Evolutionary conservation across 306 rosid species (phyloP), one percentile per base, ranked within the genome.

Genomic region (Begonia peltatifolia): DNA sequence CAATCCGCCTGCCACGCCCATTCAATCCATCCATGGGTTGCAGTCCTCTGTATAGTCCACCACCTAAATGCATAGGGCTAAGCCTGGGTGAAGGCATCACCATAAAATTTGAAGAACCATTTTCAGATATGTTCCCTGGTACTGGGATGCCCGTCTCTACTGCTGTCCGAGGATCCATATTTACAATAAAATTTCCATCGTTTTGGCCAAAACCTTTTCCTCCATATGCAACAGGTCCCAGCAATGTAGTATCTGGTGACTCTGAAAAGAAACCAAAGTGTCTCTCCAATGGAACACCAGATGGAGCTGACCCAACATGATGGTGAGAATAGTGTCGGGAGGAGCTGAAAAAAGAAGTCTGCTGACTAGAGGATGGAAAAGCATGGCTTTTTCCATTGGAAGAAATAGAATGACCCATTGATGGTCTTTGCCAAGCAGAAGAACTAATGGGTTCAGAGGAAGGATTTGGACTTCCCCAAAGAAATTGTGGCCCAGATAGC

Each of bases 381-480:
- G 82, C 94, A 51, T 81, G 93, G 59, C 84, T 80, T 46, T 84
- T 88, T 49, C 81, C 73, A 53, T 74, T 64, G 16, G 96, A 73
- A 13, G 92, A 60, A 68, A 79, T 75, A 22, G 80, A 81, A 50
- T 59, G 78, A 17, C 93, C 86, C 47, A 42, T 55, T 23, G 97
- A 81, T 46, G 85, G 66, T 35, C 81, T 62, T 22, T 84, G 69
- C 93, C 96, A 84, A 3, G 83, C 78, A 68, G 93, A 73, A 58
- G 89, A 77, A 60, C 63, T 81, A 43, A 79, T 58, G 50, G 30
- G 80, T 55, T 79, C 88, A 0, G 86, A 46, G 55, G 75, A 84
- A 41, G 84, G 83, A 67, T 80, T 78, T 11, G 95, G 84, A 61
- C 84, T 84, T 64, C 97, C 97, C 97, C 97, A 88, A 43, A 84